Evolutionary conservation across 1,284 basidiomycete genomes (phyloP), one percentile per base, ranked within the genome.

Genomic region (Leccinum angustisporum): DNA sequence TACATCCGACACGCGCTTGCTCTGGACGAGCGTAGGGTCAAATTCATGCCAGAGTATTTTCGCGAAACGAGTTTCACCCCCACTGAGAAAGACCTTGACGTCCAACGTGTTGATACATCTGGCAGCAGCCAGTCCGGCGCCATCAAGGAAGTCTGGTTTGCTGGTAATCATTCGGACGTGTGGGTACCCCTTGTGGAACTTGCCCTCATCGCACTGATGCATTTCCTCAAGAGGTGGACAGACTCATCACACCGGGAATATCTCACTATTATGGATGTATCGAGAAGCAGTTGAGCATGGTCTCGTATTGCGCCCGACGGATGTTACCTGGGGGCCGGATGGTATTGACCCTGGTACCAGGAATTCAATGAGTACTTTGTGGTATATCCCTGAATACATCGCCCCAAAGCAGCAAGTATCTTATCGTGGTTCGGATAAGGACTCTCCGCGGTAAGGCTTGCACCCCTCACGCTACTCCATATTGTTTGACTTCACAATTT

Each of bases 21-120:
- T 13, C 70, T 77, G 2, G 77, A 77, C 55, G 77, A 78, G 57
- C 65, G 63, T 25, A 69, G 75, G 64, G 62, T 76, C 16, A 76
- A 77, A 55, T 78, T 78, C 62, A 67, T 75, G 60, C 76, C 77
- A 0, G 78, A 79, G 58, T 74, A 72, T n/a, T 61, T 67, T 52
- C 54, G 61, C 11, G 57, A 62, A 36, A 56, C 54, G 53, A 68
- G 59, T 18, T 33, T 56, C 13, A 30, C 38, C 31, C 38, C 16
- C 2, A 10, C n/a, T 33, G 46, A 51, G 3, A 31, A 56, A 3
- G 4, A 14, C 4, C 16, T 25, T 56, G 13, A 25, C 11, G 10
- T 21, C 8, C 56, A 18, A 33, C 40, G 27, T 8, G n/a, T 21
- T 16, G 14, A 57, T 14, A 21, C 56, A 33, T 48, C 7, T 9